Base-by-base conservation (phyloP, 2,329 filamentous ascomycete species). In the Pseudocercospora cruenta region DNA sequence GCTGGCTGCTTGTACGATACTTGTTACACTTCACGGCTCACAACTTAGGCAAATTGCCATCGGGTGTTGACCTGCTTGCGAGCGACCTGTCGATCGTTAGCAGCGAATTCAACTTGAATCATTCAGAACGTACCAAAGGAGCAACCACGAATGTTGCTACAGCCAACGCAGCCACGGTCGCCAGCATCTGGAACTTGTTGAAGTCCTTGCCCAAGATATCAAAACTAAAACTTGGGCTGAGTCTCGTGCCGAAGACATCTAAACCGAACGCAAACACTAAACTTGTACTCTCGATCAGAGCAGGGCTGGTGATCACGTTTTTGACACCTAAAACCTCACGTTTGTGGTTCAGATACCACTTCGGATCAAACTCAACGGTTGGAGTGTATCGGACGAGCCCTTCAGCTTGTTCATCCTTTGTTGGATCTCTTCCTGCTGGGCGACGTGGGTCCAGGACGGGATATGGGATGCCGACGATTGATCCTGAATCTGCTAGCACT, bases 151-250 rank as follows among this genome's bases (percentile, higher is more conserved):
- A 78, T 16, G 97, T 94, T 54, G 93, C 93, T 45, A 87, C 84
- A 54, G 87, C 87, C 71, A 98, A 83, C 19, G 92, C 94, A 47
- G 91, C 83, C 43, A 99, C 93, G 0, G 95, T 99, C 16, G 87
- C 84, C 43, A 97, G 79, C 75, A 99, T 87, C 72, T 93, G 91
- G 63, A 93, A 77, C 83, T 96, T 97, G 77, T 94, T 95, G 79
- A 99, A 99, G 2, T 92, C 92, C 80, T 93, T 95, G 68, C 93
- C 95, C 16, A 99, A 82, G 49, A 98, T 88, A 80, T 99, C 95
- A 78, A 99, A 99, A 16, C 91, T 87, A 72, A 91, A 88, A 78
- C 93, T 97, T 0, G 95, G 95, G n/a, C 90, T 88, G 10, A 96
- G 87, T 60, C 93, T 85, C 0, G 93, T 94, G 14, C 91, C 93